Base-by-base conservation (phyloP, 139 green algal genomes). In the Deuterostichococcus epilithicus region DNA sequence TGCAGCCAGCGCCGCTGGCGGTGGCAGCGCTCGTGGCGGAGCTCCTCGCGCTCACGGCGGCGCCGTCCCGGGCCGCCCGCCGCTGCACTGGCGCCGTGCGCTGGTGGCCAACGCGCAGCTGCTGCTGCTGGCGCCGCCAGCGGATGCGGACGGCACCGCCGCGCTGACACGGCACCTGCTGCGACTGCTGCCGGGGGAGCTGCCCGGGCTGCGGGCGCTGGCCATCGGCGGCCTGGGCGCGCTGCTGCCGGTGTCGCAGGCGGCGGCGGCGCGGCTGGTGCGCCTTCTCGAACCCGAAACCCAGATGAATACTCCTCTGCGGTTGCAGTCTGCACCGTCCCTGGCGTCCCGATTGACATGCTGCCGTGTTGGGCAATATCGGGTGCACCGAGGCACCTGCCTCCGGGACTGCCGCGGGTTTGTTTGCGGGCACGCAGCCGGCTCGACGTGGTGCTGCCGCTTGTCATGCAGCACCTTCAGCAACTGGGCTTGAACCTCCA, bases 81-180 rank as follows among this genome's bases (percentile, higher is more conserved):
- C 81, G 70, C 34, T 91, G 39, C 86, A 88, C 74, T 93, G 89
- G 83, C 84, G 90, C 35, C 93, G 92, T 76, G 47, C 45, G 42
- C 60, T 90, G 36, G 73, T 88, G 52, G 82, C 88, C 52, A 91
- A 91, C 70, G 77, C 68, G 13, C 30, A 87, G 23, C 78, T 90
- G 28, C 23, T 90, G 71, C 79, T 93, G 72, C 75, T 94, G 60
- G 73, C 92, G 74, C 82, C 86, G 20, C 72, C 78, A 35, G 67
- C 76, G 68, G 72, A 81, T 66, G 63, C 71, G 5, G 45, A 74
- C 26, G 70, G 73, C 39, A 75, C 78, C n/a, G n/a, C 33, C 1
- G 67, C 47, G 33, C 37, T 88, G 42, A 77, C 81, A 36, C 44
- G 58, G 10, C 81, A 90, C 73, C 84, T 81, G 67, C 26, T 85